These are phyloP conservation scores for Fusarium scirpi DNA, from an alignment of 2,329 filamentous ascomycete species.

Conservation along the genomic window DNA sequence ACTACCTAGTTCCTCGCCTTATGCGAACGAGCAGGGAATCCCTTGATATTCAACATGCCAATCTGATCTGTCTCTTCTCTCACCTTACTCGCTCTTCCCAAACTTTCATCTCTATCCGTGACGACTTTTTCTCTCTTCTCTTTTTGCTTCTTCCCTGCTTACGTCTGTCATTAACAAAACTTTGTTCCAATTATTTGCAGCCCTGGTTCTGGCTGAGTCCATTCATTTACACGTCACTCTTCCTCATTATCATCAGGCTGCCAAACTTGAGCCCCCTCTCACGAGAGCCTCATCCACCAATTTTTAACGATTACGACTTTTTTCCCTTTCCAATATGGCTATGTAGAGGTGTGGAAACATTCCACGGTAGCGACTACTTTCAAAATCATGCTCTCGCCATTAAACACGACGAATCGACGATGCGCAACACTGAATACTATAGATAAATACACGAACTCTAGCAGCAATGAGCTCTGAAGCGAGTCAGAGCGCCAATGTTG, in stretches of 20 bases:
- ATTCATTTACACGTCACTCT: conserved; percentile 27
- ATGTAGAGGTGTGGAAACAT: conserved; percentile 20
- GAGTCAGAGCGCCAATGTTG: conserved; percentile 32
- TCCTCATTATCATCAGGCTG: conserved; percentile 12
- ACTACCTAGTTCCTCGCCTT: conserved; percentile 9
- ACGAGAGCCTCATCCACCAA: conserved; percentile 1
- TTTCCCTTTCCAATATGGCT: conserved; percentile 16
- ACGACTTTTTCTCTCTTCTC: conserved; percentile 15
- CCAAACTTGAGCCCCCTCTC: not conserved
- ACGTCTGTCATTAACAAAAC: conserved; percentile 21
- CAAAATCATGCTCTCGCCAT: conserved; percentile 32
- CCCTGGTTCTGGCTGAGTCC: conserved; percentile 40
- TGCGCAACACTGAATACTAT: conserved; percentile 25
- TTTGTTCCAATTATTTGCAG: conserved; percentile 26
- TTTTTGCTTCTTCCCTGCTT: conserved; percentile 31
- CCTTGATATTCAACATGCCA: conserved; percentile 32
- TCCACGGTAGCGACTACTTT: conserved; percentile 19
- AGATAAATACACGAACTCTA: conserved; percentile 19
- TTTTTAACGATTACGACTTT: not conserved
- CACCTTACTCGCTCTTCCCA: not conserved
- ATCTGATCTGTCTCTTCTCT: conserved; percentile 30
- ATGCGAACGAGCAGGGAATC: conserved; percentile 32
- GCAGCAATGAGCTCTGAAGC: conserved; percentile 40
- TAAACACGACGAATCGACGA: conserved; percentile 21
- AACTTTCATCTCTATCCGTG: not conserved